Evolutionary conservation across 192 early-diverging fungal species (phyloP).

Genomic region (Umbelopsis ramanniana): DNA sequence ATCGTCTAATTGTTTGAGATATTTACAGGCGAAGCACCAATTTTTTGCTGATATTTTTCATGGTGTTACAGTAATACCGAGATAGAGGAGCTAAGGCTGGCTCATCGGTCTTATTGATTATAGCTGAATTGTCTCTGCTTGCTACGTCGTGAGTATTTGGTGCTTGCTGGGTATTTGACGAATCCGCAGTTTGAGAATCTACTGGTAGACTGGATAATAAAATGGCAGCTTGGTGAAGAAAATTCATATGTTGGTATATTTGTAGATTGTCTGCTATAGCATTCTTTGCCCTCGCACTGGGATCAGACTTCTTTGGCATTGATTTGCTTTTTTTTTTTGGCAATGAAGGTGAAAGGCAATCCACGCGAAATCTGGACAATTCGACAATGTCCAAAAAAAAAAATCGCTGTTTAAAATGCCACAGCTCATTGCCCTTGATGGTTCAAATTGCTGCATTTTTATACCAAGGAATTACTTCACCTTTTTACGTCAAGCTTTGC

Average conservation of each 20-base stretch:
- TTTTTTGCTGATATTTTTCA: slow-evolving; percentile 55
- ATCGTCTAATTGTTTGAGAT: not conserved
- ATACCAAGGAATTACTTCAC: too few relatives aligned
- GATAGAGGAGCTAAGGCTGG: slow-evolving; percentile 29
- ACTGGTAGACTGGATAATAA: slow-evolving; percentile 53
- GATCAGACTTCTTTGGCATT: not conserved
- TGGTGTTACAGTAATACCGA: slow-evolving; percentile 51
- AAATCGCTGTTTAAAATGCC: too few relatives aligned
- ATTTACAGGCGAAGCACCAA: slow-evolving; percentile 61
- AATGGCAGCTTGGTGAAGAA: slow-evolving; percentile 65
- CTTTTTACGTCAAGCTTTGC: too few relatives aligned
- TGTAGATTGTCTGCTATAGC: slow-evolving; percentile 47
- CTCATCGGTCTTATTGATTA: not conserved
- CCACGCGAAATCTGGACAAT: too few relatives aligned
- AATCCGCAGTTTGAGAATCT: slow-evolving; percentile 20
- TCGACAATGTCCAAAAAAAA: too few relatives aligned
- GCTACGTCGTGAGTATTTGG: not conserved
- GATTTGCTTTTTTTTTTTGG: too few relatives aligned
- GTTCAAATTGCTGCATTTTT: too few relatives aligned
- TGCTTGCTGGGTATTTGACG: not conserved
- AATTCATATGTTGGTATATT: slow-evolving; percentile 68
- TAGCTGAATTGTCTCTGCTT: not conserved
- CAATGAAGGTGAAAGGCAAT: not conserved
- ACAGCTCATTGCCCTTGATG: too few relatives aligned
- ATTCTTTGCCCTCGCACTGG: slow-evolving; percentile 3